Conservation (phyloP, 768 basidiomycete genomes). For the Dioszegia hungarica region DNA sequence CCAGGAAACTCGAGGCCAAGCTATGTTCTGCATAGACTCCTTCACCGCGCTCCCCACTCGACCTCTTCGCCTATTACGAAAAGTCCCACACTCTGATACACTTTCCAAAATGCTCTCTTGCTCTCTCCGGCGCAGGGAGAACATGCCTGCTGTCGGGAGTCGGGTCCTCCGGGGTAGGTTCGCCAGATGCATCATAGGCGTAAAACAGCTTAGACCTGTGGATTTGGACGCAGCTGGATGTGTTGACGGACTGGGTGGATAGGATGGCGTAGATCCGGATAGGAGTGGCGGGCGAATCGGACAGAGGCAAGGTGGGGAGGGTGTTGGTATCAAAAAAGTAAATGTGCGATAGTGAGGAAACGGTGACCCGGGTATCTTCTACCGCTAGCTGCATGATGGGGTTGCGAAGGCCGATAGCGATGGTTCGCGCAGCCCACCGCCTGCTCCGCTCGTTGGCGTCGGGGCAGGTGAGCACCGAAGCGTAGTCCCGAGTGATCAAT, state of each 20-base stretch:
- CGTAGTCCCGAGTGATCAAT: constrained; percentile 25
- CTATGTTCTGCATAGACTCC: too few species aligned
- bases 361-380: constrained; percentile 13
- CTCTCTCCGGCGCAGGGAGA: neutral
- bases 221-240: neutral
- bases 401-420: constrained; percentile 12
- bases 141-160: too few species aligned
- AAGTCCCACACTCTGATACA: constrained; percentile 28
- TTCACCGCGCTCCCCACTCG: too few species aligned
- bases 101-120: constrained; percentile 5
- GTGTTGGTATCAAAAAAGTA: constrained; percentile 15
- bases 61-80: neutral
- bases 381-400: constrained; percentile 16
- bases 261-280: neutral
- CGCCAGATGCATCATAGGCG: too few species aligned
- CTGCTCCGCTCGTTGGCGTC: neutral
- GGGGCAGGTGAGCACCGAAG: constrained; percentile 3
- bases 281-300: neutral
- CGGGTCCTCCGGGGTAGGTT: too few species aligned
- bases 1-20: too few species aligned
- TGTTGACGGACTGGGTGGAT: neutral
- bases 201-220: constrained; percentile 10
- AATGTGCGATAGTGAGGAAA: constrained; percentile 9
- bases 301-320: constrained; percentile 5
- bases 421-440: constrained; percentile 5